Evolutionary conservation across 2,329 filamentous ascomycete species (phyloP), one percentile per base, ranked within the genome.

Genomic region (Pestalotiopsis sp.): DNA sequence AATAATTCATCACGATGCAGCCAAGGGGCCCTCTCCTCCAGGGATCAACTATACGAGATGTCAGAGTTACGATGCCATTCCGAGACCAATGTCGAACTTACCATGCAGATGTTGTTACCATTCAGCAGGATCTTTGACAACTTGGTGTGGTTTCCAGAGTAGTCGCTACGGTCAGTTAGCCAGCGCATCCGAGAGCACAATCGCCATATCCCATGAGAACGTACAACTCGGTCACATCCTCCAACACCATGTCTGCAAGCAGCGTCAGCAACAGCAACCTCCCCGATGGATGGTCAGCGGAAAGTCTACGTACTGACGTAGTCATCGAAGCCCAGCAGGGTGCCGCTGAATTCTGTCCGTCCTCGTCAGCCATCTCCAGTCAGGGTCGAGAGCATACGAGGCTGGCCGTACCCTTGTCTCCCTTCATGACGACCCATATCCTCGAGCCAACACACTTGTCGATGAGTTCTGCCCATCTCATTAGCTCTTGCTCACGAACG

Each of bases 391-490:
- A 7, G 6, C 12, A 36, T 68, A 38, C 39, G 58, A 38, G 17
- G 61, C 62, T 71, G 45, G 73, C 69, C 79, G 45, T 83, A 97
- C 96, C 96, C 86, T 98, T 98, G 79, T 98, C 96, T 73, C 95
- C 94, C 84, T 99, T 99, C 96, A 99, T 99, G 76, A 99, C 90
- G 72, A 99, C 95, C 95, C 95, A 98, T 81, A 99, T 98, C 76
- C 92, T 92, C 67, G 95, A 98, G 71, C 96, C 96, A 73, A 99
- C 95, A 80, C 96, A 99, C 83, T 98, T 98, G 86, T 99, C 96
- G 81, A 99, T 98, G 79, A 99, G 90, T 83, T 99, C 96, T 97
- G 77, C 25, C 14, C n/a, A 27, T 36, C 25, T 41, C 23, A 41
- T 59, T 60, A 59, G 62, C 23, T 12, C 31, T 27, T 62, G 31